Evolutionary conservation across 176 grass and related monocot genomes (phyloP), one percentile per base, ranked within the genome.

Genomic region (Pontederia paniculata): DNA sequence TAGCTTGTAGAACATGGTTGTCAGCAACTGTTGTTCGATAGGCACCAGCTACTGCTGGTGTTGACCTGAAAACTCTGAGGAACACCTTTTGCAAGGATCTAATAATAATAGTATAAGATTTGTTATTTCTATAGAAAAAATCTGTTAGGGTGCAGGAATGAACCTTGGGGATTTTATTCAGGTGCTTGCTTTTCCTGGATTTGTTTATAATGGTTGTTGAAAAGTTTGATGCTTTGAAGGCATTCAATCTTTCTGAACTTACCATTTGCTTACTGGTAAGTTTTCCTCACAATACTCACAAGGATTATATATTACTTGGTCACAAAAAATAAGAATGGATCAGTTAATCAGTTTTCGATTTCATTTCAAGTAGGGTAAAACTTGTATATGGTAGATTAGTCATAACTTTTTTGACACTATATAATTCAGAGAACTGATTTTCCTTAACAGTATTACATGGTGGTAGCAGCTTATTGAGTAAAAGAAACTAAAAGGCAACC

Each of bases 61-160:
- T 82, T 12, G 83, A 94, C 44, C 76, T 81, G 61, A 58, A 72
- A 17, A 81, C 70, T 42, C 22, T 81, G 58, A 65, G 58, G 18
- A 76, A 74, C 13, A 61, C 55, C 15, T 68, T 66, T 44, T 94
- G 83, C 77, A 88, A 88, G 54, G 79, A 88, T 45, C 78, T 31
- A 48, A 94, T 94, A 80, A 73, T 94, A 80, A 76, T 25, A 94
- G 88, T 9, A 85, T 88, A 50, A 66, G 88, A 1, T 83, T 94
- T 16, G 88, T 94, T 16, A 77, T 88, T 42, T 94, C 88, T 16
- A 88, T 94, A 43, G 88, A 83, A 17, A 94, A 56, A 69, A 75
- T 75, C 57, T 78, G 73, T 20, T 61, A 77, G 62, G 76, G 83
- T 37, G 73, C 76, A 9, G 70, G 74, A 42, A 71, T 78, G 54